Evolutionary conservation across 768 basidiomycete genomes (phyloP).

Genomic region (Cystofilobasidium bisporidii): DNA sequence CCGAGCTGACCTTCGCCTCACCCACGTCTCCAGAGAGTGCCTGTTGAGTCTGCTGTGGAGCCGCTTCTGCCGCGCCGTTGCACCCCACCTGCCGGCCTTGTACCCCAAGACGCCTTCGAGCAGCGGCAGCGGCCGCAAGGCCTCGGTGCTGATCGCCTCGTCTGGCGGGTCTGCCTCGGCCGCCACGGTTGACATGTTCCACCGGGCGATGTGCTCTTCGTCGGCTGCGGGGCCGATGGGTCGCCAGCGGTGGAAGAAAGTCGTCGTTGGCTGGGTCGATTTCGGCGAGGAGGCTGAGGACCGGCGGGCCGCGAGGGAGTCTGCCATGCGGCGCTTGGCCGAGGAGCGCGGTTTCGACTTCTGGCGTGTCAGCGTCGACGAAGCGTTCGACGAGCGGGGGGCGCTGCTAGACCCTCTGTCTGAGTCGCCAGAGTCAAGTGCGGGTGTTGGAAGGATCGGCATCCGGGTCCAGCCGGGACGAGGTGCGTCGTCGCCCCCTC

Average conservation of each 20-base stretch:
- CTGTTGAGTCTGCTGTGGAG: not conserved
- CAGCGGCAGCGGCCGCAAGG: conserved; percentile 4
- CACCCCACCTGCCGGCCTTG: not conserved
- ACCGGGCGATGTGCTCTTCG: conserved; percentile 1
- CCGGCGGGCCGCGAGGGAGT: not conserved
- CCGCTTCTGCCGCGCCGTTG: not conserved
- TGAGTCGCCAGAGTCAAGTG: not conserved
- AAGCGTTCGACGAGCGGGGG: conserved; percentile 18
- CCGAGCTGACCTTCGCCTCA: conserved; percentile 1
- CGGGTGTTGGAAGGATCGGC: not conserved
- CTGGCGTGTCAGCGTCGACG: conserved; percentile 16
- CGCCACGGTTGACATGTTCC: conserved; percentile 23
- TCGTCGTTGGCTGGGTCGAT: conserved; percentile 27
- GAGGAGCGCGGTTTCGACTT: conserved; percentile 18
- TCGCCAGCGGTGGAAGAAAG: conserved; percentile 19
- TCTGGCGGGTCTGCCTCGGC: conserved; percentile 25
- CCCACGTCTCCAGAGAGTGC: not conserved
- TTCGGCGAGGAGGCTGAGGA: conserved; percentile 9
- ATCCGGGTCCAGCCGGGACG: conserved; percentile 7
- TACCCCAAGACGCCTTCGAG: not conserved
- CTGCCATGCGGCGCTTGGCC: not conserved
- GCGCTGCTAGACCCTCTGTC: not conserved
- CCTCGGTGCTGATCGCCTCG: conserved; percentile 19
- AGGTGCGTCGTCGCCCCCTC: conserved; percentile 10
- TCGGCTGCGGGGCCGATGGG: not conserved